Evolutionary conservation across 352 stramenopile genomes (phyloP).

Genomic region (Globisporangium nunn): DNA sequence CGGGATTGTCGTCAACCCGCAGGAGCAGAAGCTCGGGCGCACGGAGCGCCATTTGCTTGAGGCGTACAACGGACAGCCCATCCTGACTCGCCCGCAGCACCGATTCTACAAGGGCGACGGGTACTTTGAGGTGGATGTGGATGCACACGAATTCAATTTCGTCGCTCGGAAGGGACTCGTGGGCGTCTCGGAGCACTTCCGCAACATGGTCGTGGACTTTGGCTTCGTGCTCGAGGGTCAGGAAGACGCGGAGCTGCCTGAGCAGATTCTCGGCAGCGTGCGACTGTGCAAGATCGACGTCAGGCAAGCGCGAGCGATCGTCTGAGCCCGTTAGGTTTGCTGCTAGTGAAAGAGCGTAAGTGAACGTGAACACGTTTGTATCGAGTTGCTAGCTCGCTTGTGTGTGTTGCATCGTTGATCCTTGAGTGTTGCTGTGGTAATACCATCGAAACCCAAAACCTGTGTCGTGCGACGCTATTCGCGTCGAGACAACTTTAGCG

Average conservation of each 20-base stretch:
- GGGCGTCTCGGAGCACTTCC: constrained; percentile 64
- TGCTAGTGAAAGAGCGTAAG: no score
- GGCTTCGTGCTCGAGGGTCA: constrained; percentile 77
- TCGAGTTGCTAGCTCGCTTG: no score
- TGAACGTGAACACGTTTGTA: no score
- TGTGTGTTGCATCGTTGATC: no score
- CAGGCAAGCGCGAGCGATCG: constrained; percentile 29
- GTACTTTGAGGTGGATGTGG: constrained; percentile 82
- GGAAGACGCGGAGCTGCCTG: constrained; percentile 65
- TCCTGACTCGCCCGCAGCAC: constrained; percentile 75
- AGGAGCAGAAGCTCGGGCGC: constrained; percentile 60
- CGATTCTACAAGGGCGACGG: constrained; percentile 58
- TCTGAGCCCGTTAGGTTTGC: constrained; percentile 7
- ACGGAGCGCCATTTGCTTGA: constrained; percentile 72
- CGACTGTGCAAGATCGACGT: constrained; percentile 76
- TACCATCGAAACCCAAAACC: no score
- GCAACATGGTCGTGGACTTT: constrained; percentile 82
- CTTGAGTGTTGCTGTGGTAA: no score
- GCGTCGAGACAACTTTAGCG: no score
- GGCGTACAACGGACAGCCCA: constrained; percentile 78
- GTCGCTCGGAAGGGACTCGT: constrained; percentile 69
- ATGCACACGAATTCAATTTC: constrained; percentile 82
- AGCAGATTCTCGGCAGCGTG: constrained; percentile 73
- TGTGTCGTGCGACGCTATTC: no score
- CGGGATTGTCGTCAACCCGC: constrained; percentile 68